Evolutionary conservation across 2,329 filamentous ascomycete species (phyloP), one percentile per base, ranked within the genome.

Genomic region (Decorospora gaudefroyi): DNA sequence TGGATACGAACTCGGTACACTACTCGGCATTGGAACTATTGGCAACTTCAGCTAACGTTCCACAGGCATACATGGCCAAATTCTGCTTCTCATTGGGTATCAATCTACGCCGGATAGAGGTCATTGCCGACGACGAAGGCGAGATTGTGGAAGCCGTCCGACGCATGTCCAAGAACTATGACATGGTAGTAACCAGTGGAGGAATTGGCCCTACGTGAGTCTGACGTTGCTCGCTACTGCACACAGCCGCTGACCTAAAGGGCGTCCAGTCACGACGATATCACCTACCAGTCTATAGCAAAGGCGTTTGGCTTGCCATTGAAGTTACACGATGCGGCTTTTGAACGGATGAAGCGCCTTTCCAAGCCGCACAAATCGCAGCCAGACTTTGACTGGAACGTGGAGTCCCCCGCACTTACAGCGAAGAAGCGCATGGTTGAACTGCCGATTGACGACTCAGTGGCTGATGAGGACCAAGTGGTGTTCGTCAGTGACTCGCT

Each of bases 121-220:
- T 96, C 45, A 93, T 97, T 61, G 86, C 89, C 49, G 93, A 99
- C 62, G 91, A 96, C 53, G 90, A 96, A 66, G 76, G 76, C 51
- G 91, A 96, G 62, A 97, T 99, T 64, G 77, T 92, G 37, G 91
- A 97, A 69, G 90, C 90, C 1, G 86, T 90, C 4, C 79, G 79
- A 38, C 84, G 91, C 51, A 95, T 99, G 90, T 95, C 88, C 65
- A 78, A 81, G 38, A 85, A 82, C 53, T 97, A 96, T 67, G 93
- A 97, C 72, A 89, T 97, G 68, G 88, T 99, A 31, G 89, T 97
- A 4, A 97, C 93, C 5, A 93, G 88, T 60, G 92, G 93, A 56
- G 92, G 93, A 19, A 97, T 99, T 64, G 92, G 92, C 8, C 93
- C 93, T 55, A 97, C 92, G 87, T 92, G 74, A 76, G 85, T 71